These are phyloP conservation scores for Porodaedalea pini DNA, from an alignment of 1,284 basidiomycete genomes.

Conservation along the genomic window DNA sequence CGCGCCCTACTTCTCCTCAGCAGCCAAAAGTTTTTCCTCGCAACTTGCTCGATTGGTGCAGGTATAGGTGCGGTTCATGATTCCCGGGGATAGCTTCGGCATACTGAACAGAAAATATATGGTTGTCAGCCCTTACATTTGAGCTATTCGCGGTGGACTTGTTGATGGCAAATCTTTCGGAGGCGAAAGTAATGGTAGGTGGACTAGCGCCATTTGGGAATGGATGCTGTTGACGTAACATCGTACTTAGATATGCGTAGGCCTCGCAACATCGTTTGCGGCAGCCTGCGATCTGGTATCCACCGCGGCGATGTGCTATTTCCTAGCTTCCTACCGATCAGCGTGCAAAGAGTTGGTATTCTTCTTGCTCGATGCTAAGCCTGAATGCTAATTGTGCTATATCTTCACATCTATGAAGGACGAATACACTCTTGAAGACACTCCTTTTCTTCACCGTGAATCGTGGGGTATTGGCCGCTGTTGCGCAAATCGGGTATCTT, in stretches of 20 bases:
- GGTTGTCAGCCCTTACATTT: neutral
- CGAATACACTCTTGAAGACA: neutral
- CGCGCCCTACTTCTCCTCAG: neutral
- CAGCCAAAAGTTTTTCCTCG: neutral
- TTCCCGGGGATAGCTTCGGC: neutral
- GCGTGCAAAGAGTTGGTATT: conserved; percentile 6
- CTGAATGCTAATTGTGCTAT: too few relatives aligned
- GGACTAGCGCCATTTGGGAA: neutral
- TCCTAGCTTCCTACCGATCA: conserved; percentile 1
- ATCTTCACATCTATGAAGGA: neutral
- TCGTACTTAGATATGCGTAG: neutral
- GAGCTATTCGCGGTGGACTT: conserved; percentile 5
- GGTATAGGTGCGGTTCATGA: neutral
- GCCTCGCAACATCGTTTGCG: conserved; percentile 5
- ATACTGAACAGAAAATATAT: neutral
- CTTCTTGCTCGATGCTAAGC: neutral
- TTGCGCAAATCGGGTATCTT: conserved; percentile 5
- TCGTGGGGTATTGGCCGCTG: conserved; percentile 6
- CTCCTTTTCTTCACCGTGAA: conserved; percentile 15
- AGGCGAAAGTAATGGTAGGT: neutral
- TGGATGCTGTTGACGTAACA: neutral
- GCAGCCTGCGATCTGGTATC: conserved; percentile 10
- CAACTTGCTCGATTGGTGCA: neutral
- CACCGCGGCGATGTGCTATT: conserved; percentile 12
- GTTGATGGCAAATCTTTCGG: neutral